Conservation (phyloP, 306 rosid genomes). For the Aeschynomene evenia region DNA sequence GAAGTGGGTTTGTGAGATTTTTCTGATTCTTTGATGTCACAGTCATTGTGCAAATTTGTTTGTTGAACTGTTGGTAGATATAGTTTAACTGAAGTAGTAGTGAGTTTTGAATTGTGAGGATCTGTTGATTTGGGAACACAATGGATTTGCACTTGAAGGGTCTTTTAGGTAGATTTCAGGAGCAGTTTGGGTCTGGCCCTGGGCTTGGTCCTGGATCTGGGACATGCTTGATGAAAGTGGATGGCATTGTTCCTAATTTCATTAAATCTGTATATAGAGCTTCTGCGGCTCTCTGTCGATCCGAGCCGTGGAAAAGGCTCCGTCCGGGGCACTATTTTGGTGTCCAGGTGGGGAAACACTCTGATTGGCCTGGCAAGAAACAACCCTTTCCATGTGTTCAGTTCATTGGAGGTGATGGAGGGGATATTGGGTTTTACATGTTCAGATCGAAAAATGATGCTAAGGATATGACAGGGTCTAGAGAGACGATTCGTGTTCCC, state of each 20-base stretch:
- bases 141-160: slow-evolving; percentile 79
- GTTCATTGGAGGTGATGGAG: slow-evolving; percentile 78
- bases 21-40: neutral
- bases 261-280: slow-evolving; percentile 60
- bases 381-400: slow-evolving; percentile 62
- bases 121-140: slow-evolving; percentile 5
- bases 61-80: slow-evolving; percentile 7
- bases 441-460: slow-evolving; percentile 62
- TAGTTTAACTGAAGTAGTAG: slow-evolving; percentile 22
- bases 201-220: slow-evolving; percentile 79
- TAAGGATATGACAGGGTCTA: slow-evolving; percentile 64
- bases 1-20: neutral
- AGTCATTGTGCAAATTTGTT: slow-evolving; percentile 3
- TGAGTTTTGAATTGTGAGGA: slow-evolving; percentile 16
- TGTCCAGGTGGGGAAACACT: slow-evolving; percentile 63
- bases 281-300: slow-evolving; percentile 61
- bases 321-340: slow-evolving; percentile 58
- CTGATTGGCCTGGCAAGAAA: slow-evolving; percentile 64
- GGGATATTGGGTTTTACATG: slow-evolving; percentile 61
- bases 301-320: slow-evolving; percentile 66
- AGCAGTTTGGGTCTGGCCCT: slow-evolving; percentile 72
- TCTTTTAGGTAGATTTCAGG: slow-evolving; percentile 64
- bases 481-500: slow-evolving; percentile 54
- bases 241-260: slow-evolving; percentile 55
- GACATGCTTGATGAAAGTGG: slow-evolving; percentile 64